Evolutionary conservation across 306 rosid species (phyloP).

Genomic region (Casuarina cunninghamiana): DNA sequence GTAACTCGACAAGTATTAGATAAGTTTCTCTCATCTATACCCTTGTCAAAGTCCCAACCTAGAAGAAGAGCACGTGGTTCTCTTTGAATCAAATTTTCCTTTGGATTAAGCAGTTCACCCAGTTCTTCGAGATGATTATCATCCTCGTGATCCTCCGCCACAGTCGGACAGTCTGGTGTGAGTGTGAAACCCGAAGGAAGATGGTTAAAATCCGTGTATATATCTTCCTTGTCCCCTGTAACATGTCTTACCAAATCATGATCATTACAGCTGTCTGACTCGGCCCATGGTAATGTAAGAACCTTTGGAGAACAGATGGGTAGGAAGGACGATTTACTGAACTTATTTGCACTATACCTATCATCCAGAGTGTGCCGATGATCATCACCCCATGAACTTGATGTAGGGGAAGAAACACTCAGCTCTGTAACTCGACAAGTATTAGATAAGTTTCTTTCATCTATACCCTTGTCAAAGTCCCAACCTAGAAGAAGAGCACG

Average conservation of each 20-base stretch:
- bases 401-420: constrained; percentile 21
- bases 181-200: constrained; percentile 37
- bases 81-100: constrained; percentile 25
- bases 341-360: constrained; percentile 23
- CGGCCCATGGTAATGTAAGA: constrained; percentile 33
- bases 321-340: constrained; percentile 39
- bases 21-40: constrained; percentile 22
- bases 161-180: constrained; percentile 30
- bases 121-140: constrained; percentile 34
- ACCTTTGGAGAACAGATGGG: constrained; percentile 28
- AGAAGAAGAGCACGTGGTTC: constrained; percentile 44
- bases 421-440: constrained; percentile 32
- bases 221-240: constrained; percentile 37
- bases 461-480: constrained; percentile 27
- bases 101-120: constrained; percentile 26
- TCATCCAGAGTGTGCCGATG: constrained; percentile 26
- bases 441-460: constrained; percentile 27
- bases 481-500: constrained; percentile 48
- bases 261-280: constrained; percentile 32
- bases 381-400: constrained; percentile 30
- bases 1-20: constrained; percentile 27
- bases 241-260: constrained; percentile 35
- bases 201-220: constrained; percentile 32
- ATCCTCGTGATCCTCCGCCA: constrained; percentile 34
- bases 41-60: constrained; percentile 40